A percentile compares a stretch with the other conserved stretches of the same genome.
Conservation (phyloP, 1,139 yeast species). For the Yamadazyma blattariae region DNA sequence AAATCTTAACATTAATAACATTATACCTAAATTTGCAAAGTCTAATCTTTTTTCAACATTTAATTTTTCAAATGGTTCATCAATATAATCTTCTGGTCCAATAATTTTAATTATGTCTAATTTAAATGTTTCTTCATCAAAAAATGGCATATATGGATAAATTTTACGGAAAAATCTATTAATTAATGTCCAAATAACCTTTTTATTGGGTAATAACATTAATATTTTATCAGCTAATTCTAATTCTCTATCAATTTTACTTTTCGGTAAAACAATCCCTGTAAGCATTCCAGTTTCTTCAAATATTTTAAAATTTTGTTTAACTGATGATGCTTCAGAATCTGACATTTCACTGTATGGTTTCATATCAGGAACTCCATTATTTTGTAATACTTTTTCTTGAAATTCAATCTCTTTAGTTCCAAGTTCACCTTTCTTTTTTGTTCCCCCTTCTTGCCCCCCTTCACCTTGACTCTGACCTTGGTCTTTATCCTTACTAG, state of each 20-base stretch:
- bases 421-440: no score
- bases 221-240: constrained; percentile 33
- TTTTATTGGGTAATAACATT: constrained; percentile 41
- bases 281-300: not conserved
- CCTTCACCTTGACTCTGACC: no score
- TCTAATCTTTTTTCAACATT: constrained; percentile 28
- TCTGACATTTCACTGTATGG: constrained; percentile 4
- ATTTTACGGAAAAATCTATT: constrained; percentile 43
- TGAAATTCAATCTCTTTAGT: not conserved
- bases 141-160: constrained; percentile 47
- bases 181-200: constrained; percentile 45
- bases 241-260: constrained; percentile 29
- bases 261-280: constrained; percentile 4
- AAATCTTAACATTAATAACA: constrained; percentile 27
- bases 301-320: no score
- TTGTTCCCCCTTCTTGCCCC: no score
- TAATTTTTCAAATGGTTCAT: constrained; percentile 17
- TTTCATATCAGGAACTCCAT: constrained; percentile 1
- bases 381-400: not conserved
- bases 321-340: no score
- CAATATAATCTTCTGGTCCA: constrained; percentile 23
- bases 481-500: no score
- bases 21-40: constrained; percentile 29
- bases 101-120: constrained; percentile 23
- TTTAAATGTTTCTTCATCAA: constrained; percentile 39